Evolutionary conservation across 208 protist genomes (phyloP), one percentile per base, ranked within the genome.

Genomic region (Strigomonas culicis): DNA sequence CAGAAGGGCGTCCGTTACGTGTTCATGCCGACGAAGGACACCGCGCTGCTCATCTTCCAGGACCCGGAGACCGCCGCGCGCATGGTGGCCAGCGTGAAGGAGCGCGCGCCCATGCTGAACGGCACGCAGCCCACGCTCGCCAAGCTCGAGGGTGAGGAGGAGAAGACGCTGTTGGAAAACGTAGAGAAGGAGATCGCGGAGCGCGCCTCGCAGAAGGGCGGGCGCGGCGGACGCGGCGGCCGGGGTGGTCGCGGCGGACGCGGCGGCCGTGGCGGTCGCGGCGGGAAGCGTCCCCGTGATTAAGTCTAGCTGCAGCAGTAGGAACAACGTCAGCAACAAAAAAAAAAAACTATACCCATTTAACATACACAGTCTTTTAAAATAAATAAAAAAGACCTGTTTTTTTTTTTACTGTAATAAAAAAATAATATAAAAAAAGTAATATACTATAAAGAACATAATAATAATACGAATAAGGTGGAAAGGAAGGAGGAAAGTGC

Each of bases 1-100:
- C 88, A 92, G 74, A 75, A 70, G 36, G 88, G 88, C 11, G 74
- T 95, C 46, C 88, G 88, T 46, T 95, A 95, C 72, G 85, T 95
- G 36, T 92, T 86, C 72, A 85, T 80, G 56, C 85, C 85, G 10
- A 79, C 73, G 61, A 82, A 74, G 59, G 82, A 84, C 32, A 77
- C 69, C 39, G 80, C 85, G 13, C 63, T 91, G 25, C 62, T 95
- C 55, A 87, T 95, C 56, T 95, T 95, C 44, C 88, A 95, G 71
- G 88, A 95, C 63, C 59, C 79, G 43, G 78, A 81, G 59, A 92
- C 85, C 6, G 88, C 81, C 1, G 58, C 59, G 39, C 83, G 83
- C 77, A 95, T 95, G 88, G 74, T 89, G 0, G 75, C 62, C 53
- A 84, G 80, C 21, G 68, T 90, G n/a, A 72, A 77, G 75, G 59